Conservation (phyloP, 2,329 filamentous ascomycete species). For the Periconia macrospinosa region DNA sequence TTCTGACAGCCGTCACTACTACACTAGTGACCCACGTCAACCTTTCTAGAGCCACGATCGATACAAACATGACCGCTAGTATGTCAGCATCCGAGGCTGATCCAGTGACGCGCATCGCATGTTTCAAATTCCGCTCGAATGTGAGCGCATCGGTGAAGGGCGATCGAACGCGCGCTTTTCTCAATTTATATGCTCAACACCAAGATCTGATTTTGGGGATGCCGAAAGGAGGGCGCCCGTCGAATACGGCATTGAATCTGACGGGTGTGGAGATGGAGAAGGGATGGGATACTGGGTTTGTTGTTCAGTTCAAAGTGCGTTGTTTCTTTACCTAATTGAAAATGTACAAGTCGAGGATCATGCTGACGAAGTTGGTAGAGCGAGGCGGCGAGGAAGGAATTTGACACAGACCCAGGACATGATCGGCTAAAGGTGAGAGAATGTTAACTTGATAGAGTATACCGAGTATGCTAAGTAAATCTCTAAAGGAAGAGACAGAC, state of each 20-base stretch:
- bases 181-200: constrained; percentile 22
- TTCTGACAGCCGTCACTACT: background rate
- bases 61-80: too few relatives aligned
- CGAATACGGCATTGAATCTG: constrained; percentile 23
- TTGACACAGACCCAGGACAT: constrained; percentile 26
- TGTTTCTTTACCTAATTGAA: background rate
- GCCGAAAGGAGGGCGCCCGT: constrained; percentile 22
- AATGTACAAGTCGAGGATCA: background rate
- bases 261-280: constrained; percentile 25
- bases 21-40: background rate
- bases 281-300: constrained; percentile 28
- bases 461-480: background rate
- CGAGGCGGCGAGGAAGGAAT: constrained; percentile 21
- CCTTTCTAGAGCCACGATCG: background rate
- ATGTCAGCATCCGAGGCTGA: background rate
- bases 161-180: constrained; percentile 24
- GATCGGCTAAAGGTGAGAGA: constrained; percentile 25
- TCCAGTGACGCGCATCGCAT: constrained; percentile 25
- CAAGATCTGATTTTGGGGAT: constrained; percentile 15
- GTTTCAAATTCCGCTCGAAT: constrained; percentile 20
- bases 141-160: constrained; percentile 22
- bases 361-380: constrained; percentile 6
- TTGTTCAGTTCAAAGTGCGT: constrained; percentile 28
- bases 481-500: constrained; percentile 27
- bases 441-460: background rate